These are phyloP conservation scores for Cucurbita moschata DNA, from an alignment of 306 rosid genomes.

Conservation along the genomic window DNA sequence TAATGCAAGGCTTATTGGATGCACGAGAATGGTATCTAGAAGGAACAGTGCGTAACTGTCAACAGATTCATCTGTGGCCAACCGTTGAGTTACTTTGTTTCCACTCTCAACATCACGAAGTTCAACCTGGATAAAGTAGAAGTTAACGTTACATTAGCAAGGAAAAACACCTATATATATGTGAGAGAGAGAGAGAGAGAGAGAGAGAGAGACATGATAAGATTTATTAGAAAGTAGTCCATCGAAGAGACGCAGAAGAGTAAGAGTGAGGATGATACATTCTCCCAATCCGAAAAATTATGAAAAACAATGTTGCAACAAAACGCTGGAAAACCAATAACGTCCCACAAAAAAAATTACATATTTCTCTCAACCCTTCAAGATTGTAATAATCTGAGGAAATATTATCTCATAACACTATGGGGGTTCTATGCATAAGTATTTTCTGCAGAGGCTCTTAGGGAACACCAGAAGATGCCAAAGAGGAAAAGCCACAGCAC, in stretches of 20 bases:
- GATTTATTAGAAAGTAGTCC: not conserved
- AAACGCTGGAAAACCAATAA: not conserved
- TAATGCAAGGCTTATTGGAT: not conserved
- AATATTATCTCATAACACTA: not conserved
- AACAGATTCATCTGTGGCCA: constrained; percentile 53
- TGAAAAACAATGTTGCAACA: not conserved
- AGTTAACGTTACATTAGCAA: not conserved
- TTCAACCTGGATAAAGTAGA: constrained; percentile 52
- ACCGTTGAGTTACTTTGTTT: constrained; percentile 61
- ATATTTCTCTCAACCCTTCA: not conserved
- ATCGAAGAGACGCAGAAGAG: not conserved
- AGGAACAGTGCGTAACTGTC: constrained; percentile 46
- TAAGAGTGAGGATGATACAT: not conserved
- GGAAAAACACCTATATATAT: not conserved
- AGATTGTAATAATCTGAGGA: not conserved
- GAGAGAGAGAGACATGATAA: not conserved
- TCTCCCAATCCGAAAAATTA: not conserved
- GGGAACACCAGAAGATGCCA: not conserved
- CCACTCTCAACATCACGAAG: constrained; percentile 78
- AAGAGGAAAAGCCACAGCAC: not conserved
- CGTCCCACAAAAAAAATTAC: not conserved
- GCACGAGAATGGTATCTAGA: not conserved
- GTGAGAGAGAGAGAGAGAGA: not conserved
- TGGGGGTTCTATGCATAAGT: not conserved
- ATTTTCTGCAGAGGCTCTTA: not conserved